Percentiles rank a stretch among this genome's conserved stretches.
Conservation (phyloP, 345 rosid species). For the Syzygium grande region DNA sequence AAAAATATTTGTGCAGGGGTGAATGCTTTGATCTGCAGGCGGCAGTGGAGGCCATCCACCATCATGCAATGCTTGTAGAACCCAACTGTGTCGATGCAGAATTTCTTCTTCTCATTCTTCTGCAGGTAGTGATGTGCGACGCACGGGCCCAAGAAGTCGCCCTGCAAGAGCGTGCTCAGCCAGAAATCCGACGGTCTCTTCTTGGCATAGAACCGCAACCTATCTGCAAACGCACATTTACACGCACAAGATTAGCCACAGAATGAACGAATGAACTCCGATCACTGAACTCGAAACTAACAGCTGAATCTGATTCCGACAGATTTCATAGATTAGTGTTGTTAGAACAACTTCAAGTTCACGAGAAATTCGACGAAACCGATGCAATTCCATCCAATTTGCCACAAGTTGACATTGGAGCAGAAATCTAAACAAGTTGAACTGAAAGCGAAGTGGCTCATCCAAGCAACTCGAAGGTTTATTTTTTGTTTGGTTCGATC, state of each 20-base stretch:
- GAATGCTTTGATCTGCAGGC: conserved; percentile 74
- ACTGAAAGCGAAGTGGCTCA: not conserved
- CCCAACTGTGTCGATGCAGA: conserved; percentile 57
- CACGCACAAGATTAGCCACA: not conserved
- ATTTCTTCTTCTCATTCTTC: conserved; percentile 66
- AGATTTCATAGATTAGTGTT: not conserved
- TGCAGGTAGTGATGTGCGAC: conserved; percentile 36
- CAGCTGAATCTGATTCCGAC: not conserved
- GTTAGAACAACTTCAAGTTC: not conserved
- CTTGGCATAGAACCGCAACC: conserved; percentile 25
- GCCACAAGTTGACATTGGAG: not conserved
- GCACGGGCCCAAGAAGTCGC: conserved; percentile 58
- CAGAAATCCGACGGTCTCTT: conserved; percentile 22
- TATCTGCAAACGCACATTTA: conserved; percentile 8
- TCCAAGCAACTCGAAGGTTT: not conserved
- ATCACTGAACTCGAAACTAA: not conserved
- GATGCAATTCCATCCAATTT: not conserved
- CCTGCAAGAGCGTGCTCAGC: conserved; percentile 32
- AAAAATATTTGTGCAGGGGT: conserved; percentile 24
- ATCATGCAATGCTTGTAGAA: conserved; percentile 57
- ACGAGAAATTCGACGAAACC: not conserved
- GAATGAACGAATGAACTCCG: not conserved
- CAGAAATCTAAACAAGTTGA: not conserved
- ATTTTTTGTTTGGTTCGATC: too few relatives aligned
- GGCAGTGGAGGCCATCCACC: conserved; percentile 40